Evolutionary conservation across 495 filamentous ascomycete genomes (phyloP).

Genomic region (Aspergillus affinis): DNA sequence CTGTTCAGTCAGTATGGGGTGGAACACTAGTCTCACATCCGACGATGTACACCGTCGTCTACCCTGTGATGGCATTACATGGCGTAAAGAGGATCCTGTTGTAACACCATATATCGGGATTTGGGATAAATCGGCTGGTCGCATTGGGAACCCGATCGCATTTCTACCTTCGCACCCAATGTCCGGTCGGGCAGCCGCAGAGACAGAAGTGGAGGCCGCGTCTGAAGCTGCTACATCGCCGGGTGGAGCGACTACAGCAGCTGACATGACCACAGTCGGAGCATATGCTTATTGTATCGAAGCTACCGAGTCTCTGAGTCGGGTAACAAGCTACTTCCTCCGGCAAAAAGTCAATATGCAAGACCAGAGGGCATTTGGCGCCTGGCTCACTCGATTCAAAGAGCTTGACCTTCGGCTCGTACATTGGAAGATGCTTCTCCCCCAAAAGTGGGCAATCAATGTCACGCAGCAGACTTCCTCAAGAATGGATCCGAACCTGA

Average conservation of each 20-base stretch:
- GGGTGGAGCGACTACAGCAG: conserved; percentile 12
- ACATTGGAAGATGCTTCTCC: conserved; percentile 43
- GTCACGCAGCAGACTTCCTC: conserved; percentile 28
- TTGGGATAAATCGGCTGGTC: conserved; percentile 35
- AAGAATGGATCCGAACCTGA: conserved; percentile 45
- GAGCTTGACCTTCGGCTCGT: conserved; percentile 44
- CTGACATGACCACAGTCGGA: conserved; percentile 37
- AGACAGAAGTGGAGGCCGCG: conserved; percentile 1
- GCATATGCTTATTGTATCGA: conserved; percentile 46
- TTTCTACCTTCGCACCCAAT: conserved; percentile 19
- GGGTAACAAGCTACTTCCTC: conserved; percentile 39
- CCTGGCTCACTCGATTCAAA: conserved; percentile 46
- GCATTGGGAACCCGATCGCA: conserved; percentile 35
- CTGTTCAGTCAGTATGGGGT: conserved; percentile 30
- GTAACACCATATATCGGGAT: conserved; percentile 43
- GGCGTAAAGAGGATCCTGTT: conserved; percentile 31
- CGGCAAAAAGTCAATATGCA: conserved; percentile 37
- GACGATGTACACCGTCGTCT: conserved; percentile 24
- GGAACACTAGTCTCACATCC: conserved; percentile 42
- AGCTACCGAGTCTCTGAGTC: conserved; percentile 40
- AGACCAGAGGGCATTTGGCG: conserved; percentile 30
- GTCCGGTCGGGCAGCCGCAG: neutral
- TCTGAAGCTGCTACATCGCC: conserved; percentile 11
- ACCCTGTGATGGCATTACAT: conserved; percentile 29
- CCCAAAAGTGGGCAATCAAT: conserved; percentile 39